These are phyloP conservation scores for Tilletia walkeri DNA, from an alignment of 1,284 basidiomycete genomes.

Conservation along the genomic window DNA sequence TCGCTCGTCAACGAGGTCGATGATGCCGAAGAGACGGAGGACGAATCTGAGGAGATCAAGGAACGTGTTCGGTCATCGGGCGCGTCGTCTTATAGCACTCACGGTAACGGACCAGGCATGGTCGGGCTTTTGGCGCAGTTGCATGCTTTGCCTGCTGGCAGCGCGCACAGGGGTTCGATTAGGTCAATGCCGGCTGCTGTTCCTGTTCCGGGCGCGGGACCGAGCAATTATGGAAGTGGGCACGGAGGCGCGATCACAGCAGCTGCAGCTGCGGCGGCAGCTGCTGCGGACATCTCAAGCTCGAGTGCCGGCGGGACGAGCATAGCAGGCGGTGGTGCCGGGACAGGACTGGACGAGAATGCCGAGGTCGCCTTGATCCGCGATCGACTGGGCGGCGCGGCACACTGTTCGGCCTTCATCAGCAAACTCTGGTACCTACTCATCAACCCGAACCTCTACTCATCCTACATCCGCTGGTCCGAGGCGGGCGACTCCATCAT, in stretches of 20 bases:
- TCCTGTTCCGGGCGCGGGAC: slow-evolving; percentile 28
- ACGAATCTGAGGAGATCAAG: slow-evolving; percentile 37
- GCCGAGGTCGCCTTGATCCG: slow-evolving; percentile 52
- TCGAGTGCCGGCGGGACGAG: not conserved
- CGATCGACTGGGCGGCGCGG: slow-evolving; percentile 51
- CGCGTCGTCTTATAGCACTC: slow-evolving; percentile 25
- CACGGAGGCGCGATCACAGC: too few relatives aligned
- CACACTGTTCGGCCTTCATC: slow-evolving; percentile 55
- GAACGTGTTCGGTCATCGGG: not conserved
- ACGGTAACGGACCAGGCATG: slow-evolving; percentile 27
- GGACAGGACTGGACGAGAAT: slow-evolving; percentile 34
- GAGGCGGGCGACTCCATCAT: slow-evolving; percentile 52
- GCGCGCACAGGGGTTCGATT: slow-evolving; percentile 27
- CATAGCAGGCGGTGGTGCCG: not conserved
- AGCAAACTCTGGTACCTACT: slow-evolving; percentile 55
- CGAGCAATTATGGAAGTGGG: not conserved
- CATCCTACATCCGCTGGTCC: slow-evolving; percentile 50
- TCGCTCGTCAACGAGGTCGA: slow-evolving; percentile 29
- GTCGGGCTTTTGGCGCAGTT: slow-evolving; percentile 19
- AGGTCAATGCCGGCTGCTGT: slow-evolving; percentile 21
- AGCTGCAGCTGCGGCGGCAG: slow-evolving; percentile 27
- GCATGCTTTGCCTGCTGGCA: not conserved
- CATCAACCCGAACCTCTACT: slow-evolving; percentile 50
- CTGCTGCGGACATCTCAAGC: not conserved
- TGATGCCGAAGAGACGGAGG: slow-evolving; percentile 46